phyloP scores from a whole-genome alignment of 306 rosid genomes.

The Cicer pinnatifidum region DNA sequence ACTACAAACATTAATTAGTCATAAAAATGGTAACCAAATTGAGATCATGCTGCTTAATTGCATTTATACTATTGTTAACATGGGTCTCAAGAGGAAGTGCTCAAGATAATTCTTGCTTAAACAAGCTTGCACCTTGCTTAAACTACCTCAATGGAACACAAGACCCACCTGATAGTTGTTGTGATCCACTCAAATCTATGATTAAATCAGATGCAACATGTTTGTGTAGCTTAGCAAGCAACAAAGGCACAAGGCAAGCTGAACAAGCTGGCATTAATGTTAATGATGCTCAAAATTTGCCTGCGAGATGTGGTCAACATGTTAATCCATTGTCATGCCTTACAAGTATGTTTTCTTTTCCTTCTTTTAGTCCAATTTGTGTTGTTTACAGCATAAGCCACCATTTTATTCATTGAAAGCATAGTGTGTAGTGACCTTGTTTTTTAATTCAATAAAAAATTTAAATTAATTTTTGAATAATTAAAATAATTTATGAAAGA shows the following conservation, averaged over 20 bases:
- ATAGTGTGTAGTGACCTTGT: too few relatives aligned
- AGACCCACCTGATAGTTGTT: constrained; percentile 61
- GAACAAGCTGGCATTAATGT: constrained; percentile 63
- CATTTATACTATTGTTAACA: background rate
- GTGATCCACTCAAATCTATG: constrained; percentile 60
- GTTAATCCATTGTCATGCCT: constrained; percentile 62
- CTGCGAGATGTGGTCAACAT: constrained; percentile 58
- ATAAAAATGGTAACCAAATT: constrained; percentile 31
- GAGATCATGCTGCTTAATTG: constrained; percentile 19
- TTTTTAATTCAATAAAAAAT: too few relatives aligned
- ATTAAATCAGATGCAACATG: constrained; percentile 58
- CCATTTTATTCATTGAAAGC: too few relatives aligned
- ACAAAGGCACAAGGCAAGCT: constrained; percentile 53
- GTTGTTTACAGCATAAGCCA: too few relatives aligned
- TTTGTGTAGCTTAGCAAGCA: constrained; percentile 61
- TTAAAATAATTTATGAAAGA: too few relatives aligned
- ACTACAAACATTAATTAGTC: background rate
- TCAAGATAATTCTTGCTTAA: constrained; percentile 52
- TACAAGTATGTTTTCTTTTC: constrained; percentile 40
- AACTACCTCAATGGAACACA: constrained; percentile 59
- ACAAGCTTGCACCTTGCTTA: constrained; percentile 57
- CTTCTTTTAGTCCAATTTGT: background rate
- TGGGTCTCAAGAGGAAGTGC: constrained; percentile 34
- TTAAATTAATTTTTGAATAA: too few relatives aligned
- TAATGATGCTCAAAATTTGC: constrained; percentile 58